phyloP scores from a whole-genome alignment of 306 rosid species.

The Lotus japonicus region DNA sequence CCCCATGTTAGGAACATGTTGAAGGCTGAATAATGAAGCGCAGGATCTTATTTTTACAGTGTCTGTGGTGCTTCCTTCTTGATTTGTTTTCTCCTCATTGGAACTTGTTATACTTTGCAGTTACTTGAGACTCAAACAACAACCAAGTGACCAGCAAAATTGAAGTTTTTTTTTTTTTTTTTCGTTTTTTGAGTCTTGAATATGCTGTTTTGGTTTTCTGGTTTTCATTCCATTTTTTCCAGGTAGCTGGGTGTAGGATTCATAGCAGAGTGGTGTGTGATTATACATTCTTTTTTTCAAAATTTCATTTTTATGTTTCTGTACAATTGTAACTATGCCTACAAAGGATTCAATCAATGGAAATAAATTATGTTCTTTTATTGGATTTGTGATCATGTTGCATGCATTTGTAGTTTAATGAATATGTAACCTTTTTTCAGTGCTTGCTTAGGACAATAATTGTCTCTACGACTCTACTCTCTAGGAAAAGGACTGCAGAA shows the following conservation, averaged over 20 bases:
- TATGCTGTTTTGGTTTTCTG: constrained; percentile 9
- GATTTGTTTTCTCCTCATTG: constrained; percentile 4
- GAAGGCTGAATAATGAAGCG: constrained; percentile 19
- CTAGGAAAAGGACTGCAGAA: not conserved
- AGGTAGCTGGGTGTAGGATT: constrained; percentile 24
- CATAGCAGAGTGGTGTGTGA: constrained; percentile 26
- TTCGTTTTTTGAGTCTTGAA: not conserved
- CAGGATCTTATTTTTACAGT: constrained; percentile 28
- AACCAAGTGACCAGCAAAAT: not conserved
- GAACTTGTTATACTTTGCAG: constrained; percentile 19
- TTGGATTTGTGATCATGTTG: constrained; percentile 16
- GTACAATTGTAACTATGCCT: constrained; percentile 37
- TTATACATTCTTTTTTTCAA: constrained; percentile 13
- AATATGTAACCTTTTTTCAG: not conserved
- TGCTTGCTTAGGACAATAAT: constrained; percentile 11
- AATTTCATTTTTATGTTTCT: constrained; percentile 11
- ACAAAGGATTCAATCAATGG: constrained; percentile 32
- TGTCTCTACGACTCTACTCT: no score
- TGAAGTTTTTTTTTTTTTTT: not conserved
- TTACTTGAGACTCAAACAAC: not conserved
- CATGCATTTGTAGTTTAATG: constrained; percentile 5
- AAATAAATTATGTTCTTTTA: constrained; percentile 25
- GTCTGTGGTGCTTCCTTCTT: constrained; percentile 37
- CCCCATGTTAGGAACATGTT: constrained; percentile 12
- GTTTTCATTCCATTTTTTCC: not conserved